Base-by-base conservation (phyloP, 345 rosid species). In the Euphorbia tirucalli region DNA sequence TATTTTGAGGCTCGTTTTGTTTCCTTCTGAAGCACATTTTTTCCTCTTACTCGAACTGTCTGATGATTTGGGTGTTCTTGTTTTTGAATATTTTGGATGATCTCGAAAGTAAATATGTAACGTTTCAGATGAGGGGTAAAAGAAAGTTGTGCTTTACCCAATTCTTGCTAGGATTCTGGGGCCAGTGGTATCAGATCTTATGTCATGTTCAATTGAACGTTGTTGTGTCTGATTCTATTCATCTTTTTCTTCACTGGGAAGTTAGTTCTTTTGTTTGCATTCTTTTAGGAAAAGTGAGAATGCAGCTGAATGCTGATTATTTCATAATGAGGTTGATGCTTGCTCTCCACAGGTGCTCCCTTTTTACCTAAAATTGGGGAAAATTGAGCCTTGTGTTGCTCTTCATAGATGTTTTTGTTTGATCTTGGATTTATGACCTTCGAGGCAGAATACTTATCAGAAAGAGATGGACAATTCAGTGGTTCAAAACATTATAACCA, bases 211-310 rank as follows among this genome's bases (percentile, higher is more conserved):
- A 11, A 58, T n/a, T 31, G 66, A 58, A 37, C 65, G 44, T 41
- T 27, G 21, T 43, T 35, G 7, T 35, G 39, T 35, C 7, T 35
- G 39, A 35, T 35, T 35, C 7, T 35, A 35, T 3, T 35, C 39
- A 35, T 3, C 7, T 35, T 35, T 3, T 35, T 3, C 4, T 35
- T 35, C 39, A 35, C 7, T 7, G 3, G 46, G 60, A 57, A 76
- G 76, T 41, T 80, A 68, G 60, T 72, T 67, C 52, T 48, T 30
- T 52, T 50, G 59, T 31, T 54, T 71, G 68, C 24, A 30, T 64
- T 80, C 39, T 63, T 78, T 78, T 32, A 68, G 32, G 31, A 57
- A 70, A 62, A 76, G 28, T 54, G 55, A 70, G 58, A 56, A 16
- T 16, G 11, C 5, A 57, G n/a, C 35, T 39, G 24, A 39, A 24